These are phyloP conservation scores for Lactarius evosmus DNA, from an alignment of 768 basidiomycete genomes.

Conservation along the genomic window DNA sequence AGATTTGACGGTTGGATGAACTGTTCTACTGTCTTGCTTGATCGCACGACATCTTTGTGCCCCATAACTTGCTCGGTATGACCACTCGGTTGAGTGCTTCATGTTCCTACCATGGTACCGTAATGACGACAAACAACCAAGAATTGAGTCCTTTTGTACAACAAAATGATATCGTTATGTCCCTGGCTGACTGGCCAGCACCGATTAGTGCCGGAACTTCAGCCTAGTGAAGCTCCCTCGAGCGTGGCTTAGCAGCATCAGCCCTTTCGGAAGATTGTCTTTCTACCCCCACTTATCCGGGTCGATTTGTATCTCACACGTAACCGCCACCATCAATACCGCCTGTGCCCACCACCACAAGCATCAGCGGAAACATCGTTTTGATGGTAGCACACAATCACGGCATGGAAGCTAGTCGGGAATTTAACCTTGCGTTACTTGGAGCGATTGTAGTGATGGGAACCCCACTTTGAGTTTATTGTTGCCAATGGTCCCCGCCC, in stretches of 20 bases:
- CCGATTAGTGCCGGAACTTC: not conserved
- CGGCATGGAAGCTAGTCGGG: not conserved
- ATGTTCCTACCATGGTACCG: not conserved
- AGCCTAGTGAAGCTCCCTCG: not conserved
- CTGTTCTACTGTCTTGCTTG: not conserved
- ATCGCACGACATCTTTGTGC: too few species aligned
- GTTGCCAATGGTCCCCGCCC: slow-evolving; percentile 10
- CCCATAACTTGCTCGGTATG: too few species aligned
- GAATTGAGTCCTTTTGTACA: not conserved
- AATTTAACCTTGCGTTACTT: not conserved
- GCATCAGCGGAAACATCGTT: not conserved
- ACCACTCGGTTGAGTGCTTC: not conserved
- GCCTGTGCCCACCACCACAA: not conserved
- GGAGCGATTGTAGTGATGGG: not conserved
- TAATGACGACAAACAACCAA: not conserved
- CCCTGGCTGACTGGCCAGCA: not conserved
- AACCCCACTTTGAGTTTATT: slow-evolving; percentile 4
- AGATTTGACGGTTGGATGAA: not conserved
- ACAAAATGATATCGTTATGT: not conserved
- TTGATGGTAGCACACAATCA: not conserved
- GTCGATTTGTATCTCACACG: not conserved
- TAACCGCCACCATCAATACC: not conserved
- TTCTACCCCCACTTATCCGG: not conserved
- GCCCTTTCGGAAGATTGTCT: not conserved
- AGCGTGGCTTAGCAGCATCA: not conserved